These are phyloP conservation scores for Brassica juncea DNA, from an alignment of 345 rosid genomes.

Conservation along the genomic window DNA sequence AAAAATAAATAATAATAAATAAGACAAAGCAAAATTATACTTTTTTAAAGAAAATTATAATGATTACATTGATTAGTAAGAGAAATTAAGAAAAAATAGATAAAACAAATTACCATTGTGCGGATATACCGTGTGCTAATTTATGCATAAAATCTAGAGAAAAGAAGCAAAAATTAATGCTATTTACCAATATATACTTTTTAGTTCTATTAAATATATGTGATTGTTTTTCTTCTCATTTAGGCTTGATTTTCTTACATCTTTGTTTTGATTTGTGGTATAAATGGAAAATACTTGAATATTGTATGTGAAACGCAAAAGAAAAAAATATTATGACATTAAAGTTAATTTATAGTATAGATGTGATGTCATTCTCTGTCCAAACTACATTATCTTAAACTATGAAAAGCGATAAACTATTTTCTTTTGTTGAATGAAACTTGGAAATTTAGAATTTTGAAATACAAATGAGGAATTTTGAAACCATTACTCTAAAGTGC, in stretches of 20 bases:
- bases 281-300: background rate
- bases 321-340: background rate
- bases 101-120: background rate
- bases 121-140: background rate
- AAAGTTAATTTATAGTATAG: background rate
- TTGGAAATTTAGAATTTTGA: background rate
- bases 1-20: slow-evolving; percentile 19
- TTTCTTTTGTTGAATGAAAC: background rate
- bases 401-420: background rate
- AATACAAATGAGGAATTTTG: background rate
- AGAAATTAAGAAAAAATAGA: background rate
- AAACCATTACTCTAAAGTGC: background rate
- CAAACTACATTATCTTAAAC: background rate
- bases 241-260: background rate
- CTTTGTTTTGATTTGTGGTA: background rate
- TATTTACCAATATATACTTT: background rate
- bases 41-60: background rate
- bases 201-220: background rate
- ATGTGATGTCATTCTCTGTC: background rate
- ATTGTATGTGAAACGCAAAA: background rate
- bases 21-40: background rate
- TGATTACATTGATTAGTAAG: background rate
- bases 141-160: background rate
- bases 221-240: background rate
- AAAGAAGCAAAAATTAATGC: background rate